Evolutionary conservation across 306 rosid genomes (phyloP).

Genomic region (Ziziphus jujuba): DNA sequence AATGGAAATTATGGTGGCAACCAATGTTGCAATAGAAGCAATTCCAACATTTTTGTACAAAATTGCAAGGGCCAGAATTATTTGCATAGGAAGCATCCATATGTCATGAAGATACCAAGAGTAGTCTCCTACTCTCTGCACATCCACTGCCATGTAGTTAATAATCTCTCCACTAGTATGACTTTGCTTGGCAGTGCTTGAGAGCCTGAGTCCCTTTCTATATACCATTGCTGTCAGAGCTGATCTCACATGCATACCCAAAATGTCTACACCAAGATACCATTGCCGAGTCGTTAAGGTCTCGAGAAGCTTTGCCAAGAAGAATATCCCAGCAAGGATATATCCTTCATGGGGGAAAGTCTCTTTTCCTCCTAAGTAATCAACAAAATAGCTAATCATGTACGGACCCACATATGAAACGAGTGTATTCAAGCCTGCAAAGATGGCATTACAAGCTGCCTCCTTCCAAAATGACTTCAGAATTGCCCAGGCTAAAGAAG

Average conservation of each 20-base stretch:
- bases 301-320: conserved; percentile 87
- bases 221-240: conserved; percentile 96
- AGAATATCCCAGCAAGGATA: conserved; percentile 84
- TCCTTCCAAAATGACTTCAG: conserved; percentile 91
- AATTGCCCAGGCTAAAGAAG: conserved; percentile 93
- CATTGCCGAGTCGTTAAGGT: conserved; percentile 91
- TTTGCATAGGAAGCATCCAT: conserved; percentile 99
- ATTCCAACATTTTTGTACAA: conserved; percentile 96
- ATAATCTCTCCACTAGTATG: conserved; percentile 98
- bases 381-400: conserved; percentile 95
- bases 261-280: conserved; percentile 96
- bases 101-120: conserved; percentile 97
- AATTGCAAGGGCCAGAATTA: conserved; percentile 88
- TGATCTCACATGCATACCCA: conserved; percentile 98
- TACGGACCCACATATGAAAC: conserved; percentile 96
- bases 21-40: conserved; percentile 83
- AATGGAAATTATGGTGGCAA: conserved; percentile 92
- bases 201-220: conserved; percentile 83
- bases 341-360: conserved; percentile 86
- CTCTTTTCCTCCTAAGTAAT: conserved; percentile 85
- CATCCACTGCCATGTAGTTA: conserved; percentile 98
- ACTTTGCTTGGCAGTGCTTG: conserved; percentile 90
- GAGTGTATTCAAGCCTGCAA: conserved; percentile 90
- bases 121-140: conserved; percentile 94
- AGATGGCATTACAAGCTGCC: conserved; percentile 88